A percentile compares a stretch with the other conserved stretches of the same genome.
Evolutionary conservation across 2,329 filamentous ascomycete genomes (phyloP).

Genomic region (Colletotrichum sidae): DNA sequence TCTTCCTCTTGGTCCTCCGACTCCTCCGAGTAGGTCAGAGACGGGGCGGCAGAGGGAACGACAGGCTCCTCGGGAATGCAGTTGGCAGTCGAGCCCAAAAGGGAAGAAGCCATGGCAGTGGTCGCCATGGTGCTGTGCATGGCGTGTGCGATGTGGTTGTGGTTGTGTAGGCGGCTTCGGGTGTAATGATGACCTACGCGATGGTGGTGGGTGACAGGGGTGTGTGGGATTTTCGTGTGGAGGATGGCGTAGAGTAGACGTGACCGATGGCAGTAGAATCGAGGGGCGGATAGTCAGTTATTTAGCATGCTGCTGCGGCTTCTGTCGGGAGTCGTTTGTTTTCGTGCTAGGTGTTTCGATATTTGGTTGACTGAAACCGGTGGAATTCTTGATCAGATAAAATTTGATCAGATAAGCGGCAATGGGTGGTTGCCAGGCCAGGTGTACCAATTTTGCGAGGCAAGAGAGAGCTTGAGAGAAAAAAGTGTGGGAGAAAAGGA

Average conservation of each 20-base stretch:
- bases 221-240: conserved; percentile 8
- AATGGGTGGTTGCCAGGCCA: conserved; percentile 10
- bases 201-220: conserved; percentile 19
- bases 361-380: conserved; percentile 22
- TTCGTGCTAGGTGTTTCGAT: conserved; percentile 9
- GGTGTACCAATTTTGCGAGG: background rate
- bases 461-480: background rate
- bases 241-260: conserved; percentile 28
- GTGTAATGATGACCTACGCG: conserved; percentile 9
- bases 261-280: conserved; percentile 16
- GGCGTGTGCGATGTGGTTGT: conserved; percentile 22
- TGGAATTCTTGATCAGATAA: conserved; percentile 36
- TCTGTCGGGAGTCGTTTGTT: background rate
- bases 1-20: conserved; percentile 69
- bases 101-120: conserved; percentile 50
- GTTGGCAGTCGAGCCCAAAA: conserved; percentile 53
- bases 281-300: conserved; percentile 32
- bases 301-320: conserved; percentile 21
- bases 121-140: conserved; percentile 46
- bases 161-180: conserved; percentile 3
- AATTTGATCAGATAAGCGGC: conserved; percentile 33
- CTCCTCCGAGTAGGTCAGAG: conserved; percentile 72
- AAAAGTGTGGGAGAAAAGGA: background rate
- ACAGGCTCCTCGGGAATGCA: conserved; percentile 58
- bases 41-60: conserved; percentile 66